Conservation (phyloP, 202 grass and related monocot species). For the Eragrostis tef region DNA sequence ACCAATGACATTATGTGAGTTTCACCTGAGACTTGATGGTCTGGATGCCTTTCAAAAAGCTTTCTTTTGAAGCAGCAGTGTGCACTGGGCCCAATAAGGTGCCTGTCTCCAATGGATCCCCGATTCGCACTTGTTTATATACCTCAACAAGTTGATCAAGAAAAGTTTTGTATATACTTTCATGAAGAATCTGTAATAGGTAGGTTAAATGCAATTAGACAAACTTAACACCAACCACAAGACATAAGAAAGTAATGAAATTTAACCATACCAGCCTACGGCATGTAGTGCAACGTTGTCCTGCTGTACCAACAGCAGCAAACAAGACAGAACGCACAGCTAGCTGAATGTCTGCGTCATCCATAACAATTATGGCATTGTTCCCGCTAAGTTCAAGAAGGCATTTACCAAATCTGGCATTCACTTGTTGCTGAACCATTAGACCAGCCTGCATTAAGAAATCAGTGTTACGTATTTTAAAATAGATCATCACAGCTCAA, state of each 20-base stretch:
- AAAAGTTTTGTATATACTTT: constrained; percentile 84
- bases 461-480: constrained; percentile 17
- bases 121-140: constrained; percentile 97
- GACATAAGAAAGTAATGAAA: neutral
- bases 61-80: constrained; percentile 79
- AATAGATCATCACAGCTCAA: constrained; percentile 10
- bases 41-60: constrained; percentile 83
- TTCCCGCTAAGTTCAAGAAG: constrained; percentile 99
- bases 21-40: constrained; percentile 84
- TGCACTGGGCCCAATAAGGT: constrained; percentile 89
- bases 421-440: constrained; percentile 81
- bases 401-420: constrained; percentile 87
- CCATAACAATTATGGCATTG: constrained; percentile 99
- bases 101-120: constrained; percentile 88
- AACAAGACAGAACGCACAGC: constrained; percentile 96
- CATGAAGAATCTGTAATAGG: constrained; percentile 79
- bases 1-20: constrained; percentile 17
- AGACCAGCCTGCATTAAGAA: constrained; percentile 78
- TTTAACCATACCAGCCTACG: constrained; percentile 80
- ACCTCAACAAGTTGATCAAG: constrained; percentile 92
- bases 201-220: constrained; percentile 28
- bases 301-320: constrained; percentile 98
- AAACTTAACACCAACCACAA: constrained; percentile 27
- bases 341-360: constrained; percentile 95
- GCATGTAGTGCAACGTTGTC: constrained; percentile 95